A percentile compares a stretch with the other conserved stretches of the same genome.
Conservation (phyloP, 225 moss, liverwort and hornwort genomes). For the Antitrichia curtipendula region DNA sequence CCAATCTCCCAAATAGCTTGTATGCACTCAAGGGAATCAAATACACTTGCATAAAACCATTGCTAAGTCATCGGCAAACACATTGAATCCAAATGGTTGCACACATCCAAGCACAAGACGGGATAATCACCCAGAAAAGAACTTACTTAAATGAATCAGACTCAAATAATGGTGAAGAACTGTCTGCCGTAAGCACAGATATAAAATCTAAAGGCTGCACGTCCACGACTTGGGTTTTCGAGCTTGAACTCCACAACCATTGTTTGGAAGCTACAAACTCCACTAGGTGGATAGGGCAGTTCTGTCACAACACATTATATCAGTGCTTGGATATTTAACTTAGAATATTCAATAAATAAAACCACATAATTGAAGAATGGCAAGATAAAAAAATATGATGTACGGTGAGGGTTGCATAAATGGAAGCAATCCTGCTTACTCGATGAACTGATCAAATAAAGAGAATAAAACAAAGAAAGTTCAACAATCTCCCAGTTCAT, state of each 20-base stretch:
- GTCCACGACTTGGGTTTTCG: conserved; percentile 1
- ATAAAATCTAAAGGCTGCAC: conserved; percentile 59
- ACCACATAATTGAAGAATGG: neutral
- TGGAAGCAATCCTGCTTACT: neutral
- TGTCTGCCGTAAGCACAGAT: conserved; percentile 51
- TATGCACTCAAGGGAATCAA: neutral
- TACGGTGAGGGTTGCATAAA: neutral
- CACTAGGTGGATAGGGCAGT: conserved; percentile 84
- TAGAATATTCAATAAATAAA: neutral
- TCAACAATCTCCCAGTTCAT: neutral
- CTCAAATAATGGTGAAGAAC: conserved; percentile 37
- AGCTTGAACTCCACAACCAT: conserved; percentile 60
- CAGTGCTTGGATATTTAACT: neutral
- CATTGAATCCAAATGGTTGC: neutral
- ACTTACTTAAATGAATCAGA: conserved; percentile 64
- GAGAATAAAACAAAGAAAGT: neutral
- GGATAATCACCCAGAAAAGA: neutral
- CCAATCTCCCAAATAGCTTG: neutral
- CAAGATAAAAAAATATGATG: neutral
- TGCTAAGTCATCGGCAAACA: neutral
- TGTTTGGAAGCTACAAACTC: conserved; percentile 71
- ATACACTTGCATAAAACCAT: neutral
- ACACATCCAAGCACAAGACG: neutral
- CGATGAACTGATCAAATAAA: neutral
- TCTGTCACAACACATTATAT: conserved; percentile 8